Conservation (phyloP, 345 rosid genomes). For the Lagerstroemia speciosa region DNA sequence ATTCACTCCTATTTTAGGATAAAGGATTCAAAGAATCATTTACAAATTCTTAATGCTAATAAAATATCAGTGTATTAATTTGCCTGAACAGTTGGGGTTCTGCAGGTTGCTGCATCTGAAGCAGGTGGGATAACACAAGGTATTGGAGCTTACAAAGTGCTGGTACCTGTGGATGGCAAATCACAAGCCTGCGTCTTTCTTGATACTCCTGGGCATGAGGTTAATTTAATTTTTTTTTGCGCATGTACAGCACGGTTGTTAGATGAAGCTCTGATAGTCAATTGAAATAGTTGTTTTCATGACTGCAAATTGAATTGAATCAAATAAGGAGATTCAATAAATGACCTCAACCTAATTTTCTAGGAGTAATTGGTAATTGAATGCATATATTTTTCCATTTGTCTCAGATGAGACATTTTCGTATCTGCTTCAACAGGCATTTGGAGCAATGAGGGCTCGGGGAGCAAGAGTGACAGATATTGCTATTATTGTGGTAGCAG, state of each 20-base stretch:
- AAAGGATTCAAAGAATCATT: background rate
- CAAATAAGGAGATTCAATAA: background rate
- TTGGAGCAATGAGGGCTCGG: constrained; percentile 99
- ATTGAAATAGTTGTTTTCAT: background rate
- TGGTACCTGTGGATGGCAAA: constrained; percentile 76
- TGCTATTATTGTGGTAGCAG: constrained; percentile 92
- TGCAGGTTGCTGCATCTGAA: constrained; percentile 91
- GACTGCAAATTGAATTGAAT: background rate
- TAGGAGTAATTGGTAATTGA: background rate
- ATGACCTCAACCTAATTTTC: background rate
- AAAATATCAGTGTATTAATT: background rate
- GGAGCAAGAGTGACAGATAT: constrained; percentile 97
- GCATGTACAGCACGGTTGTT: background rate
- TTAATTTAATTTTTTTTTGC: constrained; percentile 17
- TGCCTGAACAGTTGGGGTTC: constrained; percentile 18
- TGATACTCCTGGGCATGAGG: constrained; percentile 99
- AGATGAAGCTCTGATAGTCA: background rate
- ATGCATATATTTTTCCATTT: background rate
- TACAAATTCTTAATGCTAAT: background rate
- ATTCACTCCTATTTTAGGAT: background rate
- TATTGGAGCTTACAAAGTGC: constrained; percentile 86
- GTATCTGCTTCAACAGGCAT: constrained; percentile 44
- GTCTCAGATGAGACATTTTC: background rate
- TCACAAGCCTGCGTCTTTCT: constrained; percentile 81
- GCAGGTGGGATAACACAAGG: constrained; percentile 99